Evolutionary conservation across 345 rosid genomes (phyloP).

Genomic region (Conringia planisiliqua): DNA sequence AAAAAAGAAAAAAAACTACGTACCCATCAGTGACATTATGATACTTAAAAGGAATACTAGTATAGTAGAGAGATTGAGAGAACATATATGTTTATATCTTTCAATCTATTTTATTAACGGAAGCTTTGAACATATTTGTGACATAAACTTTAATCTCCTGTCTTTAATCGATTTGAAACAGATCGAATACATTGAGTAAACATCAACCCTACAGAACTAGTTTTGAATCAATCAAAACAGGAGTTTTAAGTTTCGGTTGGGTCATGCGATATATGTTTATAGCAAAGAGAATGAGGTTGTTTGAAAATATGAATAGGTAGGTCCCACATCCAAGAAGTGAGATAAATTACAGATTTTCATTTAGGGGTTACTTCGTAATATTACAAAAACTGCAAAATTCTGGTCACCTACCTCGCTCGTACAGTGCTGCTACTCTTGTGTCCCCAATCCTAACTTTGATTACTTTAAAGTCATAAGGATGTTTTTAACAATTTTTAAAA

Average conservation of each 20-base stretch:
- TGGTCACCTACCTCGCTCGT: conserved; percentile 15
- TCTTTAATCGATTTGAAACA: neutral
- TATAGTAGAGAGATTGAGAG: too few relatives aligned
- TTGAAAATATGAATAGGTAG: neutral
- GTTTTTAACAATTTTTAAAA: neutral
- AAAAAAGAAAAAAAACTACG: too few relatives aligned
- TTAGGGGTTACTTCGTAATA: neutral
- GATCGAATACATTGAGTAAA: neutral
- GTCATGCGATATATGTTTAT: conserved; percentile 27
- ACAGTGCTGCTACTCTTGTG: neutral
- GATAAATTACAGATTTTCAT: neutral
- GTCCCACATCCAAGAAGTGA: neutral
- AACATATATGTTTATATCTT: neutral
- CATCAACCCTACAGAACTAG: neutral
- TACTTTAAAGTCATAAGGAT: neutral
- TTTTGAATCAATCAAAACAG: neutral
- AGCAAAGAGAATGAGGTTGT: conserved; percentile 6
- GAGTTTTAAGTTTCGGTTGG: conserved; percentile 3
- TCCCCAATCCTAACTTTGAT: too few relatives aligned
- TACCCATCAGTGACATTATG: too few relatives aligned
- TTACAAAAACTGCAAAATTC: neutral
- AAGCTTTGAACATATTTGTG: neutral
- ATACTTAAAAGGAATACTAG: too few relatives aligned
- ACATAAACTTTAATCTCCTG: neutral
- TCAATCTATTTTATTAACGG: neutral